Conservation (phyloP, 306 rosid species). For the Acacia crassicarpa region DNA sequence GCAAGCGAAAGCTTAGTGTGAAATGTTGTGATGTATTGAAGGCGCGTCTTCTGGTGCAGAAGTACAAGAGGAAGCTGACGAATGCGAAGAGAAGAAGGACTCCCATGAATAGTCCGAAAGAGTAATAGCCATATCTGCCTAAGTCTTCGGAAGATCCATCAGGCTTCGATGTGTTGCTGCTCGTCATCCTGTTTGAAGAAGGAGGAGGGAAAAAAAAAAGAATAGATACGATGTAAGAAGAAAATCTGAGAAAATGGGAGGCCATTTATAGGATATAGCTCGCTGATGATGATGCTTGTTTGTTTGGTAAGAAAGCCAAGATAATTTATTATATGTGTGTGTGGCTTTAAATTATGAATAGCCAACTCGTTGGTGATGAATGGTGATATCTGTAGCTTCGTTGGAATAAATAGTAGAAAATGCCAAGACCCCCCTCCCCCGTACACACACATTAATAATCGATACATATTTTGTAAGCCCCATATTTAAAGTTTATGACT, state of each 20-base stretch:
- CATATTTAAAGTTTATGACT: no score
- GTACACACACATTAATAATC: not conserved
- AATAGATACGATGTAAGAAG: not conserved
- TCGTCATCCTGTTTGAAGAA: not conserved
- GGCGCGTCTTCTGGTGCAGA: slow-evolving; percentile 2
- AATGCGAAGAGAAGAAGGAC: slow-evolving; percentile 15
- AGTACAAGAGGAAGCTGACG: slow-evolving; percentile 4
- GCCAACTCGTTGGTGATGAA: not conserved
- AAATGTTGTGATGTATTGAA: not conserved
- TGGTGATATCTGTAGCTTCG: not conserved
- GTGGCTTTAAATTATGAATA: not conserved
- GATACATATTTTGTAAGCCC: no score
- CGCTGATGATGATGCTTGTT: not conserved
- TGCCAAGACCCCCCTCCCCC: not conserved
- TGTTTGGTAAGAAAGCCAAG: not conserved
- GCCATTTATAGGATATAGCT: not conserved
- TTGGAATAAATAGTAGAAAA: not conserved
- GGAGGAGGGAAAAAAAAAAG: not conserved
- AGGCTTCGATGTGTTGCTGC: not conserved
- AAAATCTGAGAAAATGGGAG: not conserved
- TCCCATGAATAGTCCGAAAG: slow-evolving; percentile 21
- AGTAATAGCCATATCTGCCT: not conserved
- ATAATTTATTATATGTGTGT: no score
- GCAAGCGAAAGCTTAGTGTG: not conserved
- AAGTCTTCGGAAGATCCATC: not conserved